Evolutionary conservation across 1,284 basidiomycete species (phyloP).

Genomic region (Volvariella volvacea): DNA sequence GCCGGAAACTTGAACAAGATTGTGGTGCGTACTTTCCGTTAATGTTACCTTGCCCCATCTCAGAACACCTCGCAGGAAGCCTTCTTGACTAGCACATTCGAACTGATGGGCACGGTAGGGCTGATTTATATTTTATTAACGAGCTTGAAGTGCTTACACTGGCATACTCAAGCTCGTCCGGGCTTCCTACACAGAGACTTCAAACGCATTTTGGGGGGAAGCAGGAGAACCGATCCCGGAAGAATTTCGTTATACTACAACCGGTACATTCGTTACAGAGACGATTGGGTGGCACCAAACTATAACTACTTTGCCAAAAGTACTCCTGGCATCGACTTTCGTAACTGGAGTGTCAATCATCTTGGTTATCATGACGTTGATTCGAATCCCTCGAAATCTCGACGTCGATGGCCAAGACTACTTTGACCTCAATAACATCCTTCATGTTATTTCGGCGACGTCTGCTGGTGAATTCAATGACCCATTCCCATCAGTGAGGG

Average conservation of each 20-base stretch:
- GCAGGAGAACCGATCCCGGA: neutral
- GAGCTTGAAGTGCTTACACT: too few relatives aligned
- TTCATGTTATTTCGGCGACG: neutral
- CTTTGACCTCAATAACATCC: conserved; percentile 1
- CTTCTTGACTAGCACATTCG: neutral
- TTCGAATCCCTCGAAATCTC: neutral
- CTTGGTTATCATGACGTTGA: neutral
- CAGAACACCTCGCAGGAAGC: neutral
- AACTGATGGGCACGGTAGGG: neutral
- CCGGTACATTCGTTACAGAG: neutral
- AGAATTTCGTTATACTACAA: neutral
- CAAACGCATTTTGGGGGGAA: neutral
- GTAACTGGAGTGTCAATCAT: neutral
- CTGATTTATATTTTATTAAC: neutral
- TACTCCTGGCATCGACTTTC: neutral
- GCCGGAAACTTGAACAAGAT: neutral
- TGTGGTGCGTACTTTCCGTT: neutral
- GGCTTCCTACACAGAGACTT: neutral
- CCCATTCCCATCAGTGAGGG: neutral
- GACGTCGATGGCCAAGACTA: neutral
- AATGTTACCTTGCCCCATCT: too few relatives aligned
- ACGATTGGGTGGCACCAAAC: neutral
- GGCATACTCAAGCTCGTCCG: neutral
- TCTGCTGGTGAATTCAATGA: neutral
- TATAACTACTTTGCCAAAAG: neutral